Evolutionary conservation across 2,329 filamentous ascomycete genomes (phyloP).

Genomic region (Trichoderma lentiforme): DNA sequence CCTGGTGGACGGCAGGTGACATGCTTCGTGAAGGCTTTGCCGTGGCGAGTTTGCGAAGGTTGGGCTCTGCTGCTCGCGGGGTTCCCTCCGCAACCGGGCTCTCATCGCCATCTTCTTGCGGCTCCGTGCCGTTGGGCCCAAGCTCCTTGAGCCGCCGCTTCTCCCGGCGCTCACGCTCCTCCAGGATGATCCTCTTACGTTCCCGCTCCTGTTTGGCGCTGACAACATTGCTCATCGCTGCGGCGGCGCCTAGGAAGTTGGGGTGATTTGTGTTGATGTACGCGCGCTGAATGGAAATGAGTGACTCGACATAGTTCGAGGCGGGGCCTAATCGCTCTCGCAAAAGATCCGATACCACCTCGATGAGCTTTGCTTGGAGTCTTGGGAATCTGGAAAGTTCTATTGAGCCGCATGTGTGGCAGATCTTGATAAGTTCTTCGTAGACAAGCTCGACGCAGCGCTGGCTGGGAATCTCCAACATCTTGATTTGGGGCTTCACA

Average conservation of each 20-base stretch:
- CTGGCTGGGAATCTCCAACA: slow-evolving; percentile 90
- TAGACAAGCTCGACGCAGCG: slow-evolving; percentile 97
- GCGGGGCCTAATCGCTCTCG: slow-evolving; percentile 87
- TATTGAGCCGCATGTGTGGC: slow-evolving; percentile 94
- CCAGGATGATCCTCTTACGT: slow-evolving; percentile 72
- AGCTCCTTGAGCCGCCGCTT: slow-evolving; percentile 79
- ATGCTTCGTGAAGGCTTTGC: slow-evolving; percentile 63
- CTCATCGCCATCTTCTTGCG: slow-evolving; percentile 62
- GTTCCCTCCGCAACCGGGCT: slow-evolving; percentile 45
- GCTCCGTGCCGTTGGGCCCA: slow-evolving; percentile 72
- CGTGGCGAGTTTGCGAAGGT: slow-evolving; percentile 37
- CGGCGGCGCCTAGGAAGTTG: slow-evolving; percentile 94
- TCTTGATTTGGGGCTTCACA: slow-evolving; percentile 97
- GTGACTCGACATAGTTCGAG: slow-evolving; percentile 87
- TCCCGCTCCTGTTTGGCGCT: slow-evolving; percentile 93
- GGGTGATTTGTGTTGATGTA: slow-evolving; percentile 99
- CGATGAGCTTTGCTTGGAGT: slow-evolving; percentile 93
- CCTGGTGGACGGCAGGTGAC: slow-evolving; percentile 73
- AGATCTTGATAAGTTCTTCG: slow-evolving; percentile 98
- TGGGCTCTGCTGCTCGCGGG: slow-evolving; percentile 41
- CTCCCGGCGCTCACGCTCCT: slow-evolving; percentile 84
- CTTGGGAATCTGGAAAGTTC: slow-evolving; percentile 90
- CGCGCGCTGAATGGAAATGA: slow-evolving; percentile 94
- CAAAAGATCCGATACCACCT: slow-evolving; percentile 93
- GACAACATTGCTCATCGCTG: slow-evolving; percentile 96